phyloP scores from a whole-genome alignment of 1,139 yeast species.

The Meyerozyma athensensis region DNA sequence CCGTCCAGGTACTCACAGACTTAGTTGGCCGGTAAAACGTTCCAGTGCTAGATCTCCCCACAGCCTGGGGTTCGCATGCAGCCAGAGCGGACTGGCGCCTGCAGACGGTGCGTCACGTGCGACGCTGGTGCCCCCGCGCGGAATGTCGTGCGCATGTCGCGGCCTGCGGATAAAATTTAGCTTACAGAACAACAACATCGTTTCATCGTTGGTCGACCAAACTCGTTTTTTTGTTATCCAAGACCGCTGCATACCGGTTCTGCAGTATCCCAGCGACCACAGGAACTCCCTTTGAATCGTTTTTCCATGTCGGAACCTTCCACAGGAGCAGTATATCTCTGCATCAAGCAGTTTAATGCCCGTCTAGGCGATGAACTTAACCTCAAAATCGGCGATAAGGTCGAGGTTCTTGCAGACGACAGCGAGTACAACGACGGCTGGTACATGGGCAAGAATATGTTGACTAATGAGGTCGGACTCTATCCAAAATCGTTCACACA shows the following conservation, averaged over 20 bases:
- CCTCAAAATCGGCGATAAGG: slow-evolving; percentile 74
- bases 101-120: not conserved
- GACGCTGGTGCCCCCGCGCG: not conserved
- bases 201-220: too few relatives aligned
- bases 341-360: slow-evolving; percentile 81
- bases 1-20: too few relatives aligned
- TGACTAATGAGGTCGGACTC: slow-evolving; percentile 71
- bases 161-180: not conserved
- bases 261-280: not conserved
- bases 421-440: slow-evolving; percentile 96
- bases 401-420: slow-evolving; percentile 89
- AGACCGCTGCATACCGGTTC: not conserved
- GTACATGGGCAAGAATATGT: slow-evolving; percentile 81
- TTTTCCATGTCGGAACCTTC: slow-evolving; percentile 4
- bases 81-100: too few relatives aligned
- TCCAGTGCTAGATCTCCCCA: too few relatives aligned
- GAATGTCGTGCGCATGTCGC: slow-evolving; percentile 2
- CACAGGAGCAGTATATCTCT: slow-evolving; percentile 35
- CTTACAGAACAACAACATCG: not conserved
- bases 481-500: slow-evolving; percentile 86
- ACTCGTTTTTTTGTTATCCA: not conserved
- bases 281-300: not conserved
- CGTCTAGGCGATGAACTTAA: slow-evolving; percentile 87
- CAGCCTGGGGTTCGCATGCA: too few relatives aligned
- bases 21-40: too few relatives aligned